Base-by-base conservation (phyloP, 2,329 filamentous ascomycete species). In the Calonectria hongkongensis region DNA sequence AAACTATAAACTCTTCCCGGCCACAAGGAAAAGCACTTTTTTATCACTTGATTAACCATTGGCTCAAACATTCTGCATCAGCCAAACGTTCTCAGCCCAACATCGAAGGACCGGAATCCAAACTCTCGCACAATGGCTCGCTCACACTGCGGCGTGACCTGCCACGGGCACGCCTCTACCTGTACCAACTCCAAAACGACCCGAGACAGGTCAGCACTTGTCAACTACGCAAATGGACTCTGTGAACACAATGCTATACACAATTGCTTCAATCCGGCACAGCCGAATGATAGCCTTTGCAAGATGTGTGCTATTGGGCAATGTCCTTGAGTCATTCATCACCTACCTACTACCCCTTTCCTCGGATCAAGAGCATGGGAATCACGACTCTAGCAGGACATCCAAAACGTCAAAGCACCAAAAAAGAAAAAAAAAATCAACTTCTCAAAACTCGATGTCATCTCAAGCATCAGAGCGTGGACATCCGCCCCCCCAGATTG, bases 191-290 rank as follows among this genome's bases (percentile, higher is more conserved):
- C 68, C 13, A 66, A 72, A 51, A 27, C 48, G 21, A 64, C 41
- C 18, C 60, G 39, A 8, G 54, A 67, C 27, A 54, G 66, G 30
- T 33, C 74, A 51, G 63, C 27, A 28, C 71, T 74, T n/a, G 73
- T 79, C 69, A 68, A 80, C 48, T 71, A 70, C 28, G 77, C 78
- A 51, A 73, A 79, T 33, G 72, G 73, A 10, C 64, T 80, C 21
- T 80, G 78, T 63, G 77, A 76, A 65, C 78, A 80, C 60, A 76
- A 70, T 28, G 56, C 76, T 47, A 65, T 76, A n/a, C 78, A 80
- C 65, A 75, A 76, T 48, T 80, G 78, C 69, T 73, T 70, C 48
- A 73, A 78, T 30, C 70, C 70, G 21, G 75, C 74, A 27, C 71
- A 74, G 15, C 58, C 74, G 33, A 76, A 74, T 27, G 72, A 73